Evolutionary conservation across 1,284 basidiomycete genomes (phyloP), one percentile per base, ranked within the genome.

Genomic region (Sphagnurus paluster): DNA sequence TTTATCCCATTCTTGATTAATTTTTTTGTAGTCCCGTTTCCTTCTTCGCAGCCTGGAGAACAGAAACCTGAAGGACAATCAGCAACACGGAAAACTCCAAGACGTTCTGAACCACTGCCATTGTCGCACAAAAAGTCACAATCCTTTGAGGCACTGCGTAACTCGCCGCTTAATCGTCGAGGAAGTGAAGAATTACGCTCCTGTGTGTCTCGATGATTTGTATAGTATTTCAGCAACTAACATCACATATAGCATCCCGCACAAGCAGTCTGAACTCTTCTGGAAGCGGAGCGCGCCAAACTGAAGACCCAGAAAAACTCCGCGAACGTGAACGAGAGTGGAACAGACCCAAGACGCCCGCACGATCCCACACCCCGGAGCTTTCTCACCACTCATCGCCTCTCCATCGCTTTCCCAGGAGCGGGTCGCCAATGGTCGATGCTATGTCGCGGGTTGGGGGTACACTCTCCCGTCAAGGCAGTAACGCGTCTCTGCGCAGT

Each of bases 311-410:
- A 17, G 59, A 59, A 20, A 56, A 40, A 19, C 48, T 53, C 16
- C 61, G 61, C 29, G 64, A 65, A 39, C 66, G 58, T 26, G 70
- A 73, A 50, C 62, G 58, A 36, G 65, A 69, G 40, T 66, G 71
- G 71, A 65, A 65, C 48, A 64, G 58, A 30, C 54, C 49, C 29
- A 52, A 46, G 43, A 40, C 46, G 21, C 44, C 46, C 13, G 32
- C 42, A 35, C 53, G 47, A 36, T 29, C 64, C 13, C 63, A 56
- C 39, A 64, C 65, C 1, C 65, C 65, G 14, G 66, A 74, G 8
- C 28, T 54, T 16, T 58, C 58, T 20, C 65, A 52, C 50, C 60
- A 60, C 17, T 58, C 64, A 44, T 64, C 63, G n/a, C n/a, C n/a
- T 20, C 63, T 64, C 44, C 60, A 58, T 13, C 48, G 25, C 9